Evolutionary conservation across 2,329 filamentous ascomycete genomes (phyloP).

Genomic region (Ceratocystis albifundus): DNA sequence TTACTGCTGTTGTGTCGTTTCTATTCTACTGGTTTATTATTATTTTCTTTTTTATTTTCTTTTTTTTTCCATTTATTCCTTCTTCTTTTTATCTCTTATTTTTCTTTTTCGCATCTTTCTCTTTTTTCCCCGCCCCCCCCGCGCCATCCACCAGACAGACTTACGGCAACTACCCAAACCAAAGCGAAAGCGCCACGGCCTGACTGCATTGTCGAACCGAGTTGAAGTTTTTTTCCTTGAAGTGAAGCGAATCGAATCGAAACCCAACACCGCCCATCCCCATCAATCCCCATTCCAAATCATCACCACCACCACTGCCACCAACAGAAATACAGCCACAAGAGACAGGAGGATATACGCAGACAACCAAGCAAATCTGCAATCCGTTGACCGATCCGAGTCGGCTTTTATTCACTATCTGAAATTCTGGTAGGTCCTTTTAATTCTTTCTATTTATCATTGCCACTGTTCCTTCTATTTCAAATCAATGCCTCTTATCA

Average conservation of each 20-base stretch:
- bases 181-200: constrained; percentile 3
- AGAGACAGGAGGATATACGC: background rate
- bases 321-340: background rate
- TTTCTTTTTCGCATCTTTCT: constrained; percentile 5
- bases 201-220: constrained; percentile 11
- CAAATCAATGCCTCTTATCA: constrained; percentile 8
- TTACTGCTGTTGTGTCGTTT: background rate
- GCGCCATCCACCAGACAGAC: background rate
- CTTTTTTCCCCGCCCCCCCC: background rate
- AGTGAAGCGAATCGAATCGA: constrained; percentile 2
- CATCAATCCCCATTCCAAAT: background rate
- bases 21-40: background rate
- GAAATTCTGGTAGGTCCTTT: background rate
- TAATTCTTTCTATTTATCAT: background rate
- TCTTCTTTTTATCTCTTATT: background rate
- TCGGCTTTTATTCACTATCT: background rate
- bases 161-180: background rate
- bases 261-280: constrained; percentile 4
- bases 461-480: constrained; percentile 6
- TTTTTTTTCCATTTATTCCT: background rate
- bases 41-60: too few relatives aligned
- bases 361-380: background rate
- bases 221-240: constrained; percentile 1
- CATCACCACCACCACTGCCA: background rate
- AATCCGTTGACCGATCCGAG: background rate